Evolutionary conservation across 1,284 basidiomycete species (phyloP).

Genomic region (Melampsora americana): DNA sequence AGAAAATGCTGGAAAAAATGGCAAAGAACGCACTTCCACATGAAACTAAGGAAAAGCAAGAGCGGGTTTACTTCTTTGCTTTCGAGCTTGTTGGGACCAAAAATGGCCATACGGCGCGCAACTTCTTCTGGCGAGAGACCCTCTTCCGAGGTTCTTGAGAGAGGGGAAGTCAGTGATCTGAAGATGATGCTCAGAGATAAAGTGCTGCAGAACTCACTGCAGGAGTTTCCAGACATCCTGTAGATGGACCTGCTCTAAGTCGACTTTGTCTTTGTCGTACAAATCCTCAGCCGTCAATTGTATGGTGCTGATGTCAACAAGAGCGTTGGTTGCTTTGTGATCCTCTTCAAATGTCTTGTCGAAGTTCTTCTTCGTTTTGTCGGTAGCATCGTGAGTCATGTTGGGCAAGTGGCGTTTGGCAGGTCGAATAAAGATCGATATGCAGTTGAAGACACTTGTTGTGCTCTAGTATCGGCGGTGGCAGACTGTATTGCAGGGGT

Average conservation of each 20-base stretch:
- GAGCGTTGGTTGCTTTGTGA: slow-evolving; percentile 51
- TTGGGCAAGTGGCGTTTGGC: not conserved
- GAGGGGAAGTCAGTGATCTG: not conserved
- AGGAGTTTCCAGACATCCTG: slow-evolving; percentile 95
- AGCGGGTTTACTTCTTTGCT: slow-evolving; percentile 80
- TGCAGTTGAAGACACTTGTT: too few species aligned
- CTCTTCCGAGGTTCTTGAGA: slow-evolving; percentile 59
- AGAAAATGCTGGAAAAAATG: not conserved
- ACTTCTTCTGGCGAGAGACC: slow-evolving; percentile 77
- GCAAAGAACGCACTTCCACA: slow-evolving; percentile 24
- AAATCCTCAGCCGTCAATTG: slow-evolving; percentile 89
- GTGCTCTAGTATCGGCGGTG: too few species aligned
- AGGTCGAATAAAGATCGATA: too few species aligned
- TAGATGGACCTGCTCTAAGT: slow-evolving; percentile 92
- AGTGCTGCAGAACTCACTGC: slow-evolving; percentile 62
- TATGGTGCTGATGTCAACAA: slow-evolving; percentile 60
- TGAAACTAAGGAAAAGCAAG: slow-evolving; percentile 61
- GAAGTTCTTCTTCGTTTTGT: slow-evolving; percentile 22
- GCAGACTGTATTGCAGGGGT: too few species aligned
- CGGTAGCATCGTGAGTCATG: not conserved
- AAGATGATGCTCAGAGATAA: not conserved
- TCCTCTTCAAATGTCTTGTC: slow-evolving; percentile 45
- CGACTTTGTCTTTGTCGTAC: slow-evolving; percentile 98
- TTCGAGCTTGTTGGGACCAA: slow-evolving; percentile 94
- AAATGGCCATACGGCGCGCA: slow-evolving; percentile 79